Conservation (phyloP, 208 protist genomes). For the Trypanosoma cruzi region DNA sequence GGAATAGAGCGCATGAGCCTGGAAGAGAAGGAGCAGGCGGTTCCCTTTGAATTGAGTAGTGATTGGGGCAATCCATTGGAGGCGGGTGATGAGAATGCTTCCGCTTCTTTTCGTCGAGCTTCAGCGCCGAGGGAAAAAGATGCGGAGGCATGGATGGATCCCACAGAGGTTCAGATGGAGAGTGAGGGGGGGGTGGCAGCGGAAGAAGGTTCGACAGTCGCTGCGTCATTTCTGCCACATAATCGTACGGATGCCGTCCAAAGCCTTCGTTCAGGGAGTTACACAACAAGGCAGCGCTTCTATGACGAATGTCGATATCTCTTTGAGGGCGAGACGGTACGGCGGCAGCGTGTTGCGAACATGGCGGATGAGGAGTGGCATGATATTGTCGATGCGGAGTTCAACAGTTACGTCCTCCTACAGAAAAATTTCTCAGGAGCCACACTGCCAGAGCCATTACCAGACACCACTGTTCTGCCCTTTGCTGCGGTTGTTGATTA, state of each 20-base stretch:
- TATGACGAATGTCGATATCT: slow-evolving; percentile 65
- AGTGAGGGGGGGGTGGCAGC: no score
- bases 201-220: background rate
- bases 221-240: background rate
- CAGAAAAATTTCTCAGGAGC: background rate
- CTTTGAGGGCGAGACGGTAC: slow-evolving; percentile 53
- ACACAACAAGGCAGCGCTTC: slow-evolving; percentile 78
- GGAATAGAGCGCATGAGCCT: slow-evolving; percentile 37
- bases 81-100: background rate
- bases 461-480: slow-evolving; percentile 8
- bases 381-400: slow-evolving; percentile 18
- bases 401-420: slow-evolving; percentile 11
- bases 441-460: background rate
- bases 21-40: slow-evolving; percentile 47
- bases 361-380: slow-evolving; percentile 77
- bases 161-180: no score
- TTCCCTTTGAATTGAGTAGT: slow-evolving; percentile 37
- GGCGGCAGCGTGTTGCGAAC: slow-evolving; percentile 65
- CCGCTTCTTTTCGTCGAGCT: background rate
- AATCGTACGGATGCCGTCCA: background rate
- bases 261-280: slow-evolving; percentile 43
- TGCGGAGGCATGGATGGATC: no score
- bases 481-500: background rate
- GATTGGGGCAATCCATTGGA: slow-evolving; percentile 3
- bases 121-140: background rate